Conservation (phyloP, 345 rosid genomes). For the Alliaria petiolata region DNA sequence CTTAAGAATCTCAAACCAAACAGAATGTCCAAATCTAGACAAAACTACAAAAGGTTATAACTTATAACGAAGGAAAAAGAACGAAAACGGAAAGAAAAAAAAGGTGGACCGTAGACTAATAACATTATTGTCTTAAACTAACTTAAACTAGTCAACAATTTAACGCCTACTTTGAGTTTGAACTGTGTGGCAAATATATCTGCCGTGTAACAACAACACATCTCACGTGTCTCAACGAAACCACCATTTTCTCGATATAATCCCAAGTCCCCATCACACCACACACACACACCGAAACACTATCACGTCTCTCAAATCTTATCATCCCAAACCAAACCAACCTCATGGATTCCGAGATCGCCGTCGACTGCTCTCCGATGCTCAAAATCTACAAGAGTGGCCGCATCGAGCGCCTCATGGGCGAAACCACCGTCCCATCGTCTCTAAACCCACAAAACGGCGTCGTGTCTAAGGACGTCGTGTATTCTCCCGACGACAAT, state of each 20-base stretch:
- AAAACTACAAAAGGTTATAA: neutral
- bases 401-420: constrained; percentile 41
- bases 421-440: constrained; percentile 37
- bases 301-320: neutral
- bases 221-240: constrained; percentile 18
- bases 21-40: neutral
- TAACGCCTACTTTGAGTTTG: neutral
- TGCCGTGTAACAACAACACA: constrained; percentile 7
- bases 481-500: constrained; percentile 26
- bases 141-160: constrained; percentile 5
- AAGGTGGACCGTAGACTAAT: neutral
- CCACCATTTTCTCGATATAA: neutral
- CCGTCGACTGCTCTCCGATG: constrained; percentile 35
- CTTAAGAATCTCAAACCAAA: neutral
- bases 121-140: neutral
- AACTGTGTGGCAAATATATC: neutral
- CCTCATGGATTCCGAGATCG: constrained; percentile 32
- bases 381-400: constrained; percentile 44
- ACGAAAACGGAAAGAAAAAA: neutral
- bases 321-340: neutral
- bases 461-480: constrained; percentile 41
- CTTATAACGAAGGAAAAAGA: neutral
- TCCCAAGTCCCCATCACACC: neutral
- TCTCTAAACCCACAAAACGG: constrained; percentile 31
- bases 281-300: neutral